Evolutionary conservation across 169 alveolate genomes (phyloP).

Genomic region (Plasmodium billcollinsi): DNA sequence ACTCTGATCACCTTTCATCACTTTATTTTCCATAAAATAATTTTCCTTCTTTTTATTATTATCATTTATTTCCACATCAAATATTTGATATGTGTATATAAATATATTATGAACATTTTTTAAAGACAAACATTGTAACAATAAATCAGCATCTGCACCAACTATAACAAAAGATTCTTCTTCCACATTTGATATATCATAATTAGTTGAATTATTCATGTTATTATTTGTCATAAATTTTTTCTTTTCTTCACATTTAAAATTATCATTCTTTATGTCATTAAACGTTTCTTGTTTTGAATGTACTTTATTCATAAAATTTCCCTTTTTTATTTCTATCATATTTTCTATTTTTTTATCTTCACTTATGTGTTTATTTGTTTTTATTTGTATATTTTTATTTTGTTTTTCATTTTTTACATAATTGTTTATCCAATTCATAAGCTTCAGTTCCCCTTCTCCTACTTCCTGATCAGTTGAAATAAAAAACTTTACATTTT

Average conservation of each 20-base stretch:
- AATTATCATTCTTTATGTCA: not conserved
- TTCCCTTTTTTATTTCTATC: not conserved
- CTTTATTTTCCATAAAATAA: constrained; percentile 1
- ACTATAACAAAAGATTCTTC: constrained; percentile 78
- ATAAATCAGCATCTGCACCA: constrained; percentile 82
- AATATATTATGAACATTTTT: constrained; percentile 74
- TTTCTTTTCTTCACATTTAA: not conserved
- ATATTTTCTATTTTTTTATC: not conserved
- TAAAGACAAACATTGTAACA: constrained; percentile 79
- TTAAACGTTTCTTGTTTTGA: not conserved
- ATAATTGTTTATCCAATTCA: constrained; percentile 77
- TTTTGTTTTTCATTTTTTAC: not conserved
- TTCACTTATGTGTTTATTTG: not conserved
- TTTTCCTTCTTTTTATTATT: constrained; percentile 41
- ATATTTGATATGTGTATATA: constrained; percentile 77
- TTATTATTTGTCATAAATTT: too few species aligned
- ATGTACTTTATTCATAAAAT: not conserved
- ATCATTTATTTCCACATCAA: constrained; percentile 6
- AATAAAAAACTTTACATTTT: constrained; percentile 45
- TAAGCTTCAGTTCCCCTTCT: constrained; percentile 82
- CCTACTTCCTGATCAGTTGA: constrained; percentile 79
- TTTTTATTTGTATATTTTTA: not conserved
- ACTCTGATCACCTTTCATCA: too few species aligned
- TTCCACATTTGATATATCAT: not conserved
- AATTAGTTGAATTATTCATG: too few species aligned